Conservation (phyloP, 139 green algal species). For the Dunaliella sp. region DNA sequence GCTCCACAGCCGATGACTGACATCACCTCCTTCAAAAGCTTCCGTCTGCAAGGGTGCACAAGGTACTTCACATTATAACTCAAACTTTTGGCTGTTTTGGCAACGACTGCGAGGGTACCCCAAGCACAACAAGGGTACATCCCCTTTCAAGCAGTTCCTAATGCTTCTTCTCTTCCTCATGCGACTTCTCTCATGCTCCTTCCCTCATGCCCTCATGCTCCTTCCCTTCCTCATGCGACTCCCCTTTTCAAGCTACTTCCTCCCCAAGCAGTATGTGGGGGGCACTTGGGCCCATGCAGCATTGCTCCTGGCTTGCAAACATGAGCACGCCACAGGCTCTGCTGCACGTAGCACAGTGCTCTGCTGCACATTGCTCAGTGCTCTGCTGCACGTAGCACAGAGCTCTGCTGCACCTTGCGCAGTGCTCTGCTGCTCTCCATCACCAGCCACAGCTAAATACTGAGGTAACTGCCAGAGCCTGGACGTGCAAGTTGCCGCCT, state of each 20-base stretch:
- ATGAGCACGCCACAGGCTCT: no score
- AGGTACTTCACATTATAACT: background rate
- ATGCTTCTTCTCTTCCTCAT: background rate
- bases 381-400: background rate
- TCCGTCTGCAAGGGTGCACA: constrained; percentile 9
- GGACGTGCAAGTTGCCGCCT: background rate
- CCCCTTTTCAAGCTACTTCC: background rate
- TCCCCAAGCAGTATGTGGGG: no score
- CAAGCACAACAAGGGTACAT: background rate
- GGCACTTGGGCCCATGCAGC: no score
- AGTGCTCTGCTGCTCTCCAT: background rate
- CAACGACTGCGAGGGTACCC: background rate
- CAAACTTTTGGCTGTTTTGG: background rate
- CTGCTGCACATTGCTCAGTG: background rate
- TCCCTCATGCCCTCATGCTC: background rate
- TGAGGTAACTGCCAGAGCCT: background rate
- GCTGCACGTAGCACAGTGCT: no score
- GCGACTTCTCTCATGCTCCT: background rate
- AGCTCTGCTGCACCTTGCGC: background rate
- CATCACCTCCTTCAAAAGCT: constrained; percentile 4
- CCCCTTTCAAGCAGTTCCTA: background rate
- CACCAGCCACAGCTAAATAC: background rate
- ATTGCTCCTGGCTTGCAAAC: no score
- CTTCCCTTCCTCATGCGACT: background rate
- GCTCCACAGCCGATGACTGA: constrained; percentile 18